A percentile compares a stretch with the other conserved stretches of the same genome.
These are phyloP conservation scores for Naegleria fowleri DNA, from an alignment of 208 protist species.

Conservation along the genomic window DNA sequence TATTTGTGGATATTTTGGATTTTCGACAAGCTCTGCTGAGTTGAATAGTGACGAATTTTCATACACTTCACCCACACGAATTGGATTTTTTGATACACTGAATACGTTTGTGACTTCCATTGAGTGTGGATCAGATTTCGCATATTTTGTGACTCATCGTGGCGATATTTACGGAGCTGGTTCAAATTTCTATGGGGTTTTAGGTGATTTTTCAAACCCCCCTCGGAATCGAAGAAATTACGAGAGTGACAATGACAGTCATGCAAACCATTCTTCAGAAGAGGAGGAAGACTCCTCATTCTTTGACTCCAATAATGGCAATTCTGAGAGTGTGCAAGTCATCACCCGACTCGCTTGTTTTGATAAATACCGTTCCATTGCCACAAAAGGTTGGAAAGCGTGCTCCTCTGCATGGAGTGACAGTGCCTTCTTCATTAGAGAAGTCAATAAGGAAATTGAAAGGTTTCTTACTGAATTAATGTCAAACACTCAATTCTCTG, in stretches of 20 bases:
- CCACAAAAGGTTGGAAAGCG: neutral
- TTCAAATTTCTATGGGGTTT: neutral
- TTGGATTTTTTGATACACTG: neutral
- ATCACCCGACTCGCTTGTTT: neutral
- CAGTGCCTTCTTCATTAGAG: neutral
- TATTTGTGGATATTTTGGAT: neutral
- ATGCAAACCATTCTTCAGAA: neutral
- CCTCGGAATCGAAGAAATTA: no score
- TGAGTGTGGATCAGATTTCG: neutral
- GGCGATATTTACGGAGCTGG: neutral
- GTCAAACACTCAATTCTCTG: no score
- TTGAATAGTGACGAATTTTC: neutral
- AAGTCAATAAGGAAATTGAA: no score
- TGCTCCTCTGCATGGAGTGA: neutral
- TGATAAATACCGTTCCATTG: neutral
- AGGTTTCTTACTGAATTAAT: no score
- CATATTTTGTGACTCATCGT: neutral
- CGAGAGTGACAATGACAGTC: neutral
- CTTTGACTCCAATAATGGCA: neutral
- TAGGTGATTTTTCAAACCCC: neutral
- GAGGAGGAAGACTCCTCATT: neutral
- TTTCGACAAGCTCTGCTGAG: neutral
- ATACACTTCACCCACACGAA: neutral
- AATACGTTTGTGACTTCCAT: neutral
- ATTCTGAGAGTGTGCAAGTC: neutral